These are phyloP conservation scores for Collybia sp. DNA, from an alignment of 768 basidiomycete species.

Conservation along the genomic window DNA sequence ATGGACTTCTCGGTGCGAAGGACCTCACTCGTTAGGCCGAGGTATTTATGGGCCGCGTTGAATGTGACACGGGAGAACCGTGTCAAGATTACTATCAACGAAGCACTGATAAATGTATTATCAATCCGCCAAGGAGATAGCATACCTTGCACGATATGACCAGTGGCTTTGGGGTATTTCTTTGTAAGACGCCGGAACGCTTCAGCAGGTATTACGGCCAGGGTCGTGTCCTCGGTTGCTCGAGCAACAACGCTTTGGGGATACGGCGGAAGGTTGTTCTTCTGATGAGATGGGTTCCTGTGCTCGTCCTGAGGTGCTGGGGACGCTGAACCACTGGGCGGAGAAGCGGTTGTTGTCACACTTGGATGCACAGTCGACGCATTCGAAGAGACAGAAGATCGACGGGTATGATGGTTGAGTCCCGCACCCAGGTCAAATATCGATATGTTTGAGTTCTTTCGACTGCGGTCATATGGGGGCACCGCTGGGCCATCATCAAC, in stretches of 20 bases:
- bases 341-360: constrained; percentile 21
- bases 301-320: constrained; percentile 16
- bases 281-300: constrained; percentile 13
- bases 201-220: constrained; percentile 98
- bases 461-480: constrained; percentile 19
- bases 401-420: constrained; percentile 31
- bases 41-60: constrained; percentile 93
- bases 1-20: constrained; percentile 96
- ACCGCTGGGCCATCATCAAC: constrained; percentile 16
- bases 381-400: constrained; percentile 60
- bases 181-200: constrained; percentile 92
- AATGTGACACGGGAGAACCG: constrained; percentile 97
- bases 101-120: constrained; percentile 5
- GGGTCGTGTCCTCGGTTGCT: constrained; percentile 88
- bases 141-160: constrained; percentile 90
- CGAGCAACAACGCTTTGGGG: constrained; percentile 64
- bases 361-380: constrained; percentile 62
- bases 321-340: constrained; percentile 20
- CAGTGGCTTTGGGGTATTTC: constrained; percentile 95
- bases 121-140: neutral
- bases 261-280: constrained; percentile 8
- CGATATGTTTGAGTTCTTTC: constrained; percentile 62
- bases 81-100: constrained; percentile 78
- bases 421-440: constrained; percentile 42
- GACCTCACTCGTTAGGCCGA: constrained; percentile 92